Evolutionary conservation across 2,329 filamentous ascomycete species (phyloP), one percentile per base, ranked within the genome.

Genomic region (Pseudovirgaria hyperparasitica): DNA sequence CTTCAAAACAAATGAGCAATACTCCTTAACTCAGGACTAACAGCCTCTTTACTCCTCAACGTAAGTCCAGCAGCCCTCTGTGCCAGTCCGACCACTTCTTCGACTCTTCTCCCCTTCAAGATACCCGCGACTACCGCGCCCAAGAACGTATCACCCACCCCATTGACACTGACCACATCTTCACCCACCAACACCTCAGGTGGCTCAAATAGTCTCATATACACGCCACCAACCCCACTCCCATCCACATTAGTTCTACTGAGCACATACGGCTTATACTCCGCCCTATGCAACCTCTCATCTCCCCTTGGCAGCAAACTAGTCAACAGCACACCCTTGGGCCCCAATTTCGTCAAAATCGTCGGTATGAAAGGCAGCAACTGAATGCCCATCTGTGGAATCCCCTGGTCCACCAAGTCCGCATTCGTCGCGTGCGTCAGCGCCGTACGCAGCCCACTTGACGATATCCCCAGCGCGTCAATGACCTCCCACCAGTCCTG

Each of bases 121-220:
- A 96, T 50, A 0, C 81, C 82, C 2, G 84, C 78, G n/a, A 93
- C 61, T 30, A 94, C 41, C 9, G 85, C 78, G 0, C 87, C 90
- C 6, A 92, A 62, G 50, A 96, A 86, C 0, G 90, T 94, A 54
- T 98, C 90, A 0, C 90, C 90, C 2, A 84, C 85, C 1, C 87
- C 90, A 49, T 96, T 96, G 7, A 96, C 87, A 24, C 84, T 93
- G 2, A 87, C 73, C 2, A 92, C 65, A 15, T 90, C 72, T 12
- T 67, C 56, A 0, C 60, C 52, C 2, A 41, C 32, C 5, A 93
- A 65, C 10, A 61, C 56, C 46, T 80, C 73, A 1, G 69, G 70
- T 0, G 79, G 63, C 0, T 80, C 72, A 48, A 82, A 58, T 0
- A 76, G 48, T 5, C 73, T 57, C 76, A 94, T 85, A 45, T 94